These are phyloP conservation scores for Barnettozyma botsteinii DNA, from an alignment of 805 yeast genomes.

Conservation along the genomic window DNA sequence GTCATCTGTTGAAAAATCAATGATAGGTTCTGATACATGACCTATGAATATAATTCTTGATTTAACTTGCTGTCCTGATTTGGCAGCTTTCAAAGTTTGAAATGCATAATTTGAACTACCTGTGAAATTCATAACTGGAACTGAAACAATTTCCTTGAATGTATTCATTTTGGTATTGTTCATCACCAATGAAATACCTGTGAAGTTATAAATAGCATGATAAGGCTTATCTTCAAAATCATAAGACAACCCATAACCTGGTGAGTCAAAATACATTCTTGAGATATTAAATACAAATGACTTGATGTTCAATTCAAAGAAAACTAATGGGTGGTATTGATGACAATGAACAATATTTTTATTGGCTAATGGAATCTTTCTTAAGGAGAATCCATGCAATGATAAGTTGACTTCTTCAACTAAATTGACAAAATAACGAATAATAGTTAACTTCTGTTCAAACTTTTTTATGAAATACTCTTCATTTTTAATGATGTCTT, in stretches of 20 bases:
- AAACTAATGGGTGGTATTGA: conserved; percentile 19
- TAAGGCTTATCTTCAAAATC: conserved; percentile 38
- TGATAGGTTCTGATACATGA: conserved; percentile 37
- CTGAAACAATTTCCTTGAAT: conserved; percentile 16
- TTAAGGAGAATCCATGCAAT: conserved; percentile 15
- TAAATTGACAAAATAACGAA: conserved; percentile 14
- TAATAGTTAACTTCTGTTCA: conserved; percentile 8
- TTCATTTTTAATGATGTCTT: conserved; percentile 6
- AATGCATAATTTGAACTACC: conserved; percentile 36
- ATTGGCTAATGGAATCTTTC: conserved; percentile 20
- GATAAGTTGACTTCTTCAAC: conserved; percentile 16
- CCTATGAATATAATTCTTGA: conserved; percentile 33
- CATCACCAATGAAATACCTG: conserved; percentile 31
- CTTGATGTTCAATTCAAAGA: conserved; percentile 17
- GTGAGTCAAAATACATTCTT: conserved; percentile 30
- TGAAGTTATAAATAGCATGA: conserved; percentile 32
- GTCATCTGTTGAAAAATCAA: conserved; percentile 39
- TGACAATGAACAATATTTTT: conserved; percentile 16
- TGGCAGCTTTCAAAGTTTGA: conserved; percentile 27
- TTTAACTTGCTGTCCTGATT: conserved; percentile 17
- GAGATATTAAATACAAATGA: conserved; percentile 22
- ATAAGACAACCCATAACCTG: conserved; percentile 43
- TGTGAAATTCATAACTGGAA: conserved; percentile 27
- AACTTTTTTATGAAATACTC: conserved; percentile 11
- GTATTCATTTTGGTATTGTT: conserved; percentile 19